These are phyloP conservation scores for Mimosa pudica DNA, from an alignment of 306 rosid species.

Conservation along the genomic window DNA sequence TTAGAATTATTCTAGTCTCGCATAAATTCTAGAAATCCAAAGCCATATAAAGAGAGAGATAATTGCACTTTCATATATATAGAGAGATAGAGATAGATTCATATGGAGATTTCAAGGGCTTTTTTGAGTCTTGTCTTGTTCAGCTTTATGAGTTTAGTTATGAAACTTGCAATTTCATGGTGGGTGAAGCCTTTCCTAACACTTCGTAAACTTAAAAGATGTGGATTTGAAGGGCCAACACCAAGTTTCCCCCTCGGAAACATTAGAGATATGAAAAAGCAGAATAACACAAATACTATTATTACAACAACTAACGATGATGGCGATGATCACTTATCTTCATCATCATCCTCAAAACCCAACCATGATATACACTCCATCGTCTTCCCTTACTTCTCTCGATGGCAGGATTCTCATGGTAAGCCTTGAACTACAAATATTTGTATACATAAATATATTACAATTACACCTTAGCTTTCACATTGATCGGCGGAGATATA, in stretches of 20 bases:
- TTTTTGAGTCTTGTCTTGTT: not conserved
- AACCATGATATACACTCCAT: slow-evolving; percentile 60
- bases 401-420: slow-evolving; percentile 68
- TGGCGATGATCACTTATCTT: not conserved
- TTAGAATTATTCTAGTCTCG: not conserved
- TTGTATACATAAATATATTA: not conserved
- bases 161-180: slow-evolving; percentile 36
- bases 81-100: not conserved
- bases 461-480: not conserved
- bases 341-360: slow-evolving; percentile 13
- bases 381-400: slow-evolving; percentile 56
- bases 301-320: not conserved
- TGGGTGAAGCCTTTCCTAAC: slow-evolving; percentile 54
- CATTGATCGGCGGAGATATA: not conserved
- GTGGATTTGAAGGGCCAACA: slow-evolving; percentile 61
- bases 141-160: not conserved
- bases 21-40: not conserved
- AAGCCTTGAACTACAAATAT: not conserved
- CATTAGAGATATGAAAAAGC: slow-evolving; percentile 49
- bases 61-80: not conserved
- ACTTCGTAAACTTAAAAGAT: slow-evolving; percentile 46
- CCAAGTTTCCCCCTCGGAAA: slow-evolving; percentile 70
- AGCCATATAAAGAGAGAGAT: not conserved
- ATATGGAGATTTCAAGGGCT: slow-evolving; percentile 29
- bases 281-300: not conserved